phyloP scores from a whole-genome alignment of 768 basidiomycete species.

The Kwoniella shandongensis region DNA sequence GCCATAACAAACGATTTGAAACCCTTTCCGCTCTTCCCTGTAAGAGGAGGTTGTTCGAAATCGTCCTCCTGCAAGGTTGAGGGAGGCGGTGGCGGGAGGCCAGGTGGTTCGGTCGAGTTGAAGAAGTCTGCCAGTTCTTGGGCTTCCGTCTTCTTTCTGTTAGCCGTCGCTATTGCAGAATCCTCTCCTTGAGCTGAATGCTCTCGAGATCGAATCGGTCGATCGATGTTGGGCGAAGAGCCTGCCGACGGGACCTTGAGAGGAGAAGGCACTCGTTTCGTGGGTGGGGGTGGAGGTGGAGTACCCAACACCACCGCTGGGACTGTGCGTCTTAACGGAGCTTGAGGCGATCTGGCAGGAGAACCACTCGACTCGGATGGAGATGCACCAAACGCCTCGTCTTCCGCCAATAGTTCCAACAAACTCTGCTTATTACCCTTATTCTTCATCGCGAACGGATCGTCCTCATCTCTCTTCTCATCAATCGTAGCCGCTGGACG shows the following conservation, averaged over 20 bases:
- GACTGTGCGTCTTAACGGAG: constrained; percentile 21
- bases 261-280: background rate
- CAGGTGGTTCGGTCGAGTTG: constrained; percentile 36
- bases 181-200: constrained; percentile 17
- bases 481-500: constrained; percentile 25
- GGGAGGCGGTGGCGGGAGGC: constrained; percentile 6
- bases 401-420: constrained; percentile 37
- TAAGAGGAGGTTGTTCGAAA: constrained; percentile 15
- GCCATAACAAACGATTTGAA: constrained; percentile 77
- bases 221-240: background rate
- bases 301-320: constrained; percentile 43
- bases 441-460: too few relatives aligned
- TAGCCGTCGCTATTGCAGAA: background rate
- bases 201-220: constrained; percentile 6
- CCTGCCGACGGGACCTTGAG: background rate
- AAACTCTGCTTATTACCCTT: constrained; percentile 29
- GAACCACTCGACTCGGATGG: constrained; percentile 5
- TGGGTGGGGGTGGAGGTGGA: constrained; percentile 28
- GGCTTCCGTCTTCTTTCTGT: constrained; percentile 26
- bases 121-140: constrained; percentile 50
- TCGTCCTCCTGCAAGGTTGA: constrained; percentile 5
- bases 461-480: constrained; percentile 22
- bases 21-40: constrained; percentile 46
- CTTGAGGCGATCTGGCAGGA: background rate
- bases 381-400: constrained; percentile 12